phyloP scores from a whole-genome alignment of 768 basidiomycete genomes.

The Hirschioporus abietinus region DNA sequence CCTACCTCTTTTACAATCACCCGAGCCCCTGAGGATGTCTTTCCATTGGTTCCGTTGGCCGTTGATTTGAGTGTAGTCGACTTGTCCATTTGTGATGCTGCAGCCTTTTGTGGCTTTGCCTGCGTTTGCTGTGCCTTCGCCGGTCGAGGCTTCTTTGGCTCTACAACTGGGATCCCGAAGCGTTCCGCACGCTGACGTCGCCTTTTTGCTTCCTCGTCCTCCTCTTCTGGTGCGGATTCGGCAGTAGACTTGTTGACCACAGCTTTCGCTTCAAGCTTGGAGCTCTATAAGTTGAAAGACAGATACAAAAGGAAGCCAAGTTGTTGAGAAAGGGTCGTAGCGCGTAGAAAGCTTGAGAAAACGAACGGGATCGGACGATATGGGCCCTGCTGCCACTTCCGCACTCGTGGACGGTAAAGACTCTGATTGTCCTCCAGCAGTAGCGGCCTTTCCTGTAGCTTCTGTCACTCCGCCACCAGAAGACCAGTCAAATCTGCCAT shows the following conservation, averaged over 20 bases:
- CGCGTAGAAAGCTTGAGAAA: not conserved
- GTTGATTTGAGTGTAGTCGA: not conserved
- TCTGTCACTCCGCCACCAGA: not conserved
- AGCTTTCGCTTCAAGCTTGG: not conserved
- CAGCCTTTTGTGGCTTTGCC: constrained; percentile 18
- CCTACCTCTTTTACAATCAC: constrained; percentile 21
- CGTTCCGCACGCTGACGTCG: constrained; percentile 49
- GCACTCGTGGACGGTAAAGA: not conserved
- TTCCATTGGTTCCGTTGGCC: not conserved
- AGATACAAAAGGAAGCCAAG: not conserved
- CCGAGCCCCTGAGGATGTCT: not conserved
- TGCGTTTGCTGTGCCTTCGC: constrained; percentile 17
- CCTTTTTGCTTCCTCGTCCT: constrained; percentile 14
- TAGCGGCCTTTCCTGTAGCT: not conserved
- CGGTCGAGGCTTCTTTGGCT: constrained; percentile 28
- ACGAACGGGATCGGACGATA: not conserved
- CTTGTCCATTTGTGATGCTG: constrained; percentile 8
- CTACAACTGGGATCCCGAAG: constrained; percentile 64
- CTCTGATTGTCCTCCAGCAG: not conserved
- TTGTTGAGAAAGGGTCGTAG: not conserved
- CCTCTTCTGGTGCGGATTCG: not conserved
- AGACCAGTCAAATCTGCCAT: not conserved
- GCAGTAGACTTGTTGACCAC: not conserved
- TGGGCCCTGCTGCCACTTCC: not conserved
- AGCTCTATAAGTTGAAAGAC: not conserved